Conservation (phyloP, 2,329 filamentous ascomycete genomes). For the Fusarium buharicum region DNA sequence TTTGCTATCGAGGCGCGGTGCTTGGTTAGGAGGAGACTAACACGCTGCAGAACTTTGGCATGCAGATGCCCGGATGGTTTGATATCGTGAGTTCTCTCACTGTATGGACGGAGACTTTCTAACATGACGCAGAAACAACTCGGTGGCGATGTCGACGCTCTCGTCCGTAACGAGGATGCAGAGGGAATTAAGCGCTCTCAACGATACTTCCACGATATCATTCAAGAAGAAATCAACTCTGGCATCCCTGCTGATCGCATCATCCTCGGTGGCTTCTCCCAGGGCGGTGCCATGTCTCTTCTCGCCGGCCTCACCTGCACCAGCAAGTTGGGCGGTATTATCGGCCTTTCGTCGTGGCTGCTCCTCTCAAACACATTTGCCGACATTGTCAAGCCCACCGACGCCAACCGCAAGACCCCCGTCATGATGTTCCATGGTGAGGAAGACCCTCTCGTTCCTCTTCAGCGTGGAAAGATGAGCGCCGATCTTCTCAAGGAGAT, state of each 20-base stretch:
- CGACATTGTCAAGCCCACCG: constrained; percentile 51
- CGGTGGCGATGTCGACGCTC: constrained; percentile 48
- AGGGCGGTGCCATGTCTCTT: constrained; percentile 89
- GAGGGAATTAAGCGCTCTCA: constrained; percentile 77
- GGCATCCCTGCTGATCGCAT: constrained; percentile 87
- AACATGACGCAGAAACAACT: constrained; percentile 47
- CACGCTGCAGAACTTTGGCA: constrained; percentile 42
- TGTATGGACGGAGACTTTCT: neutral
- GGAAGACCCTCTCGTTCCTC: constrained; percentile 76
- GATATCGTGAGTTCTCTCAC: constrained; percentile 68
- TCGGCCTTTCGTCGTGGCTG: constrained; percentile 86
- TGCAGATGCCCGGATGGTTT: constrained; percentile 85
- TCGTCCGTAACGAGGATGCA: constrained; percentile 67
- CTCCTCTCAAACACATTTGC: constrained; percentile 66
- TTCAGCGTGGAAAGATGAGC: constrained; percentile 74
- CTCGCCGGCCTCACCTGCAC: constrained; percentile 79
- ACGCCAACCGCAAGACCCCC: constrained; percentile 73
- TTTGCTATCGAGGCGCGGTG: neutral
- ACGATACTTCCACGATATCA: constrained; percentile 80
- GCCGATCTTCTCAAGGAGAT: constrained; percentile 72
- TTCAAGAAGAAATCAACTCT: constrained; percentile 81
- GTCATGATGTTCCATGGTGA: constrained; percentile 93
- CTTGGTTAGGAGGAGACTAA: constrained; percentile 17
- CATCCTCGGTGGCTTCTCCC: constrained; percentile 84
- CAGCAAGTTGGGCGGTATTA: constrained; percentile 84